phyloP scores from a whole-genome alignment of 1,139 yeast genomes.

The Blastobotrys proliferans region DNA sequence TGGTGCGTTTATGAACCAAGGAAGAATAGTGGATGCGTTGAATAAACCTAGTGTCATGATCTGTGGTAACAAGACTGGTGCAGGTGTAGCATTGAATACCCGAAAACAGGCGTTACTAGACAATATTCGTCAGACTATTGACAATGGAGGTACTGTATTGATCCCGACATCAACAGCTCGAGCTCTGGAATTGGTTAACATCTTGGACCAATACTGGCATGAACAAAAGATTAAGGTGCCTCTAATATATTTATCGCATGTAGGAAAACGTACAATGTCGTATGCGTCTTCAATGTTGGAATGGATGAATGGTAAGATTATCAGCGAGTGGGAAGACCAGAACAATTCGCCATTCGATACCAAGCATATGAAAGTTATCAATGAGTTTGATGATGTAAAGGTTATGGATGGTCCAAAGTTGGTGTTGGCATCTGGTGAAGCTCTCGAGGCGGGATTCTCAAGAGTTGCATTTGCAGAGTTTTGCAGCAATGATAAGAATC shows the following conservation, averaged over 20 bases:
- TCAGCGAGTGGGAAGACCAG: conserved; percentile 76
- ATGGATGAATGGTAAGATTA: conserved; percentile 85
- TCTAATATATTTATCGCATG: conserved; percentile 67
- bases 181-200: conserved; percentile 70
- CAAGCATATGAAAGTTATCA: conserved; percentile 51
- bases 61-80: conserved; percentile 68
- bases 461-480: conserved; percentile 53
- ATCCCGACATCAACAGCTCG: conserved; percentile 84
- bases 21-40: conserved; percentile 59
- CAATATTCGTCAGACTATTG: conserved; percentile 62
- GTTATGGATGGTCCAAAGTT: conserved; percentile 68
- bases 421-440: conserved; percentile 74
- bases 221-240: conserved; percentile 56
- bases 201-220: conserved; percentile 58
- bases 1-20: conserved; percentile 63
- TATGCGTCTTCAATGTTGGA: conserved; percentile 88
- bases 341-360: conserved; percentile 63
- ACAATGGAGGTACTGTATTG: conserved; percentile 69
- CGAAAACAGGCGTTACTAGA: conserved; percentile 57
- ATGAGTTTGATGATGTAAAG: conserved; percentile 55
- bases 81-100: conserved; percentile 58
- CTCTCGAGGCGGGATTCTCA: conserved; percentile 62
- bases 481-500: conserved; percentile 61
- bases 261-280: conserved; percentile 73
- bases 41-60: conserved; percentile 81